These are phyloP conservation scores for Musa beccarii DNA, from an alignment of 176 grass and related monocot genomes.

Conservation along the genomic window DNA sequence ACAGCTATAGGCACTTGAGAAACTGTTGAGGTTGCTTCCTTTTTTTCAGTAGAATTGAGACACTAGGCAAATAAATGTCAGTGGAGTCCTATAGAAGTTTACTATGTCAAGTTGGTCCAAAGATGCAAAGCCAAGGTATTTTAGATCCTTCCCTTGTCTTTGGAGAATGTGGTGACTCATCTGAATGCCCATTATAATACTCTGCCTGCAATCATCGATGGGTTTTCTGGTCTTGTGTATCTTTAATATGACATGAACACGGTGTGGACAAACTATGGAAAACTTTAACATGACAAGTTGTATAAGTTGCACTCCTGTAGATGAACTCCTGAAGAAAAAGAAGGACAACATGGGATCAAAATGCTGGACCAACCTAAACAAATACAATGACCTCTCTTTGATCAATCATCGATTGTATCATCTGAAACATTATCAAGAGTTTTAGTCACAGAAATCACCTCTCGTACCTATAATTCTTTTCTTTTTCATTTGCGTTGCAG, in stretches of 20 bases:
- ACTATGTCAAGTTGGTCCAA: neutral
- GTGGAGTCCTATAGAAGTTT: neutral
- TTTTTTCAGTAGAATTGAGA: neutral
- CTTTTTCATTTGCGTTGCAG: neutral
- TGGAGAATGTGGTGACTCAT: neutral
- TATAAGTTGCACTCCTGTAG: neutral
- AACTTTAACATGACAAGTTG: neutral
- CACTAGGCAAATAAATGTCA: neutral
- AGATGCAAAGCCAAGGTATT: neutral
- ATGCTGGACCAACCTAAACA: neutral
- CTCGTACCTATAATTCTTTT: neutral
- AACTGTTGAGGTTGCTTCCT: conserved; percentile 11
- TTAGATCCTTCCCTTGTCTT: neutral
- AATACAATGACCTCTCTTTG: neutral
- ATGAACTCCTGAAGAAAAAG: neutral
- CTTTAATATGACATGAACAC: too few relatives aligned
- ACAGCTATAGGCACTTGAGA: conserved; percentile 28
- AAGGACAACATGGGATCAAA: neutral
- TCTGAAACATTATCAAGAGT: neutral
- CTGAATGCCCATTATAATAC: neutral
- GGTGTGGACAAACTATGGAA: neutral
- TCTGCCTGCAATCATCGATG: neutral
- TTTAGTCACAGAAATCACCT: neutral
- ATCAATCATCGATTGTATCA: neutral
- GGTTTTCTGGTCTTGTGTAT: neutral